phyloP scores from a whole-genome alignment of 1,284 basidiomycete genomes.

The Ceratorhiza oryzae-sativae region DNA sequence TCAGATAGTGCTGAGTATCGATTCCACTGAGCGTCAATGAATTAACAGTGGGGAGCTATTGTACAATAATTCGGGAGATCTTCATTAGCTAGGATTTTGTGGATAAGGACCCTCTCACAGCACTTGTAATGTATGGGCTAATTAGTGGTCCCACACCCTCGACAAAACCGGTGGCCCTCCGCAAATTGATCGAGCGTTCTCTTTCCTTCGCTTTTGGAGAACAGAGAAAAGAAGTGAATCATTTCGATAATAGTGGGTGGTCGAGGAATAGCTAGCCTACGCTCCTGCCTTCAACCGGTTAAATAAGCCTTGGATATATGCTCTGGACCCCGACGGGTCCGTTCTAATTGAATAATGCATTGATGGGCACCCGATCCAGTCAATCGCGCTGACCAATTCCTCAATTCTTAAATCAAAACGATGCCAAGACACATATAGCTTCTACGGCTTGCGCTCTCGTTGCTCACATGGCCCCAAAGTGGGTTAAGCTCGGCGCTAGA shows the following conservation, averaged over 20 bases:
- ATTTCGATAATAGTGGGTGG: too few species aligned
- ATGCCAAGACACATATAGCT: slow-evolving; percentile 1
- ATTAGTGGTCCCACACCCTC: slow-evolving; percentile 23
- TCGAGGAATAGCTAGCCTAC: too few species aligned
- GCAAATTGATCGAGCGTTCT: background rate
- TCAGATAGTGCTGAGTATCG: background rate
- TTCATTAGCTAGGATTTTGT: background rate
- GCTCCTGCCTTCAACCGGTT: background rate
- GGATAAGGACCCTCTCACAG: background rate
- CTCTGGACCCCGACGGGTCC: background rate
- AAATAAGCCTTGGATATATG: background rate
- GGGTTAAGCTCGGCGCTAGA: background rate
- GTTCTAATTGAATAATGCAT: background rate
- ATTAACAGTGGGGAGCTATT: slow-evolving; percentile 5
- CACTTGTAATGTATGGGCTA: slow-evolving; percentile 22
- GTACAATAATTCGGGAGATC: background rate
- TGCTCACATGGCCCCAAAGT: background rate
- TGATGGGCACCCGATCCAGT: background rate
- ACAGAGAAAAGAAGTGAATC: background rate
- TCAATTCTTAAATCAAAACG: too few species aligned
- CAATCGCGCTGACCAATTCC: background rate
- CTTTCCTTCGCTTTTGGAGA: background rate
- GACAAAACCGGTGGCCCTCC: background rate
- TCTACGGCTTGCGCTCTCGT: background rate
- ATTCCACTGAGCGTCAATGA: background rate